Evolutionary conservation across 148 eudicot species (phyloP).

Genomic region (Fallopia convolvulus): DNA sequence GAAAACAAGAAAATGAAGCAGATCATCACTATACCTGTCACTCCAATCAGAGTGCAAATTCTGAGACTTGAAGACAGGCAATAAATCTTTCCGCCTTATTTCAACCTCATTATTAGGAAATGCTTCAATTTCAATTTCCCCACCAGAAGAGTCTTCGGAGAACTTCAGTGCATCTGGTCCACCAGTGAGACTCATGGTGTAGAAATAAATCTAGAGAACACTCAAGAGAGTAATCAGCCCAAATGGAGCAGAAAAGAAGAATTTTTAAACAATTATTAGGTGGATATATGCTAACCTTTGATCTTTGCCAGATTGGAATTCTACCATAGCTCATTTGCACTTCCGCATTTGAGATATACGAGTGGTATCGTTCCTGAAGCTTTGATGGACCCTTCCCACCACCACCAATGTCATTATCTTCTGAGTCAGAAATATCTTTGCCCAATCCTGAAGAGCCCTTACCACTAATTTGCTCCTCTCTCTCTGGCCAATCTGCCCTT

Average conservation of each 20-base stretch:
- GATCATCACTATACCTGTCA: constrained; percentile 7
- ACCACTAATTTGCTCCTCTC: constrained; percentile 18
- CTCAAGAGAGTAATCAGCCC: constrained; percentile 8
- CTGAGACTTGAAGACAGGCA: constrained; percentile 36
- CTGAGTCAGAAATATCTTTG: constrained; percentile 14
- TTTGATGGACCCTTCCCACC: constrained; percentile 15
- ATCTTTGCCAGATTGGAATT: constrained; percentile 32
- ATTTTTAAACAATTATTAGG: neutral
- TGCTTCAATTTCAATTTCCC: constrained; percentile 34
- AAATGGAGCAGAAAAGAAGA: neutral
- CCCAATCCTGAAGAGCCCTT: constrained; percentile 4
- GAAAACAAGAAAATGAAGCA: neutral
- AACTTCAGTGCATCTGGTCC: constrained; percentile 6
- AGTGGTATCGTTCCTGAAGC: constrained; percentile 24
- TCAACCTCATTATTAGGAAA: constrained; percentile 25
- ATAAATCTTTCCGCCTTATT: constrained; percentile 32
- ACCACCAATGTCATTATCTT: constrained; percentile 9
- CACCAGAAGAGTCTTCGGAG: constrained; percentile 19
- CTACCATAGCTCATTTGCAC: constrained; percentile 31
- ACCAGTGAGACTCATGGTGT: constrained; percentile 19
- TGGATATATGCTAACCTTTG: constrained; percentile 23
- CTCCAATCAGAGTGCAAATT: constrained; percentile 20
- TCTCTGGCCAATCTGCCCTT: constrained; percentile 24
- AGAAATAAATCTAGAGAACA: constrained; percentile 25
- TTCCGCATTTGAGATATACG: constrained; percentile 36